Evolutionary conservation across 306 rosid genomes (phyloP).

Genomic region (Lathyrus aphaca): DNA sequence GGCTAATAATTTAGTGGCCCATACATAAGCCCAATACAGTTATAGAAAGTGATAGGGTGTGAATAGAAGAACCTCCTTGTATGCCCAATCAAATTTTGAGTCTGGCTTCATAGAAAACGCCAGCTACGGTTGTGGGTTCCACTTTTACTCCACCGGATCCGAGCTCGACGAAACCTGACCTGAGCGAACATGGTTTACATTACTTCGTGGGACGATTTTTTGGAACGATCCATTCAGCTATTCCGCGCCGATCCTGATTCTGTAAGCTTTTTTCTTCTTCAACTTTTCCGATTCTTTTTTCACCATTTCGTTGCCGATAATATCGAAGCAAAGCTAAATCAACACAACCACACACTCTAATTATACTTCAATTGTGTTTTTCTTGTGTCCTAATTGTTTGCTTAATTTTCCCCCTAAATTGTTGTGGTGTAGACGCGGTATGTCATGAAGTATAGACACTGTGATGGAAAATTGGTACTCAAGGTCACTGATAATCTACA

Average conservation of each 20-base stretch:
- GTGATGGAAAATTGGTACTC: constrained; percentile 78
- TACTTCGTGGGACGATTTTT: constrained; percentile 42
- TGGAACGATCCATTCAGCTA: constrained; percentile 43
- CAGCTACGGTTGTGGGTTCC: no score
- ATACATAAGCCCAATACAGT: no score
- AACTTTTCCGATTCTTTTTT: neutral
- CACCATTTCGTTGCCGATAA: constrained; percentile 34
- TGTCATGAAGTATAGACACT: constrained; percentile 79
- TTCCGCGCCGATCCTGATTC: constrained; percentile 66
- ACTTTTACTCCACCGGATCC: neutral
- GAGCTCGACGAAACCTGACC: neutral
- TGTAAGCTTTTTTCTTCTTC: constrained; percentile 47
- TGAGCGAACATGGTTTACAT: constrained; percentile 39
- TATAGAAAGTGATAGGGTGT: no score
- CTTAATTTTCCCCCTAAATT: neutral
- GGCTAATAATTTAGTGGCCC: no score
- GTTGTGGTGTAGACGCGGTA: constrained; percentile 62
- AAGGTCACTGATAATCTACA: constrained; percentile 76
- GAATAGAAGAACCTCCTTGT: no score
- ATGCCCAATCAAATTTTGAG: no score
- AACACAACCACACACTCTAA: neutral
- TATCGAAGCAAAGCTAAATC: neutral
- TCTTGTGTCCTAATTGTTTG: neutral
- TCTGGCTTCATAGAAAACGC: no score
- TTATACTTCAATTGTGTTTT: neutral